phyloP scores from a whole-genome alignment of 2,329 filamentous ascomycete species.

The Zasmidium angulare region DNA sequence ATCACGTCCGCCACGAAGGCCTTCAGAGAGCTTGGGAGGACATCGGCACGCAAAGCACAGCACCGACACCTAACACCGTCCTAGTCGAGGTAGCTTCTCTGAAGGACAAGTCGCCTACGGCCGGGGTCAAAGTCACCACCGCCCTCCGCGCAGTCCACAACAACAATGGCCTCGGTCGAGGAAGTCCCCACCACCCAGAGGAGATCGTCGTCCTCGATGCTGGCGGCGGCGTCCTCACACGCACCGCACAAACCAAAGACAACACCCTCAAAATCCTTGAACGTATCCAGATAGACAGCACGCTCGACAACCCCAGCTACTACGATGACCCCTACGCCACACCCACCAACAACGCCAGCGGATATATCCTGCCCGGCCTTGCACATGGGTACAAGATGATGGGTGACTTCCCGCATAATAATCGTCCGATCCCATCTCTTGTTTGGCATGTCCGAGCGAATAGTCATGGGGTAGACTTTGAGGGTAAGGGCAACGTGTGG shows the following conservation, averaged over 20 bases:
- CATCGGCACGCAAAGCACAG: not conserved
- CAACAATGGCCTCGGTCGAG: not conserved
- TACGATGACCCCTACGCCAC: not conserved
- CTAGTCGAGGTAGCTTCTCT: not conserved
- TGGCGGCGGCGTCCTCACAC: not conserved
- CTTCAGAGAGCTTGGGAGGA: not conserved
- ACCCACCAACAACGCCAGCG: not conserved
- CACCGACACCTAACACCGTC: not conserved
- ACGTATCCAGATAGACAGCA: not conserved
- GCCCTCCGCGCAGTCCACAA: not conserved
- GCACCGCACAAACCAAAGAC: not conserved
- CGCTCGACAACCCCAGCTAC: not conserved
- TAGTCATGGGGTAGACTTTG: not conserved
- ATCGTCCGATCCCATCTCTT: not conserved
- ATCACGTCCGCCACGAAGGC: not conserved
- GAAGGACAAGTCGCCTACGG: not conserved
- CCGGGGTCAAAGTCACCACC: not conserved
- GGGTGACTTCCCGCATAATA: not conserved
- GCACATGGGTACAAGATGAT: not conserved
- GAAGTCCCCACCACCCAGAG: not conserved
- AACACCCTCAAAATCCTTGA: not conserved
- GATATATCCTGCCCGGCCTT: not conserved
- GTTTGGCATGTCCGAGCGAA: not conserved
- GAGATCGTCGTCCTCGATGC: not conserved
- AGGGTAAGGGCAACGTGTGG: not conserved